A percentile compares a stretch with the other conserved stretches of the same genome.
Conservation (phyloP, 371 early-diverging fungal species). For the Mortierella sp. region DNA sequence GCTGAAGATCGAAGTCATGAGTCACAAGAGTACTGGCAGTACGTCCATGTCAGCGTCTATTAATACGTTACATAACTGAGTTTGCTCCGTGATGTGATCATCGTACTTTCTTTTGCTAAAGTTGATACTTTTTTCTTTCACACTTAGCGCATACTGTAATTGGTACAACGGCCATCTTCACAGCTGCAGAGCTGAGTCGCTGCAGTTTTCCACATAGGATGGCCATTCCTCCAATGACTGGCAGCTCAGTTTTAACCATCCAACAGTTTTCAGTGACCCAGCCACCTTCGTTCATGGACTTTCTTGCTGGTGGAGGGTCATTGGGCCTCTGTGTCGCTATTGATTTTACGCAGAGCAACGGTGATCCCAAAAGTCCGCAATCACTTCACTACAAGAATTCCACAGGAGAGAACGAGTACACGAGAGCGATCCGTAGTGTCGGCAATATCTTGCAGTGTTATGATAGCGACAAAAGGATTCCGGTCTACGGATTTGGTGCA, state of each 20-base stretch:
- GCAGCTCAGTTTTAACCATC: constrained; percentile 19
- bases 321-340: constrained; percentile 59
- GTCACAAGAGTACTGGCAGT: constrained; percentile 38
- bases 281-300: constrained; percentile 60
- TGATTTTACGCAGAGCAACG: constrained; percentile 67
- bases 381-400: constrained; percentile 57
- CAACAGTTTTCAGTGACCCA: constrained; percentile 14
- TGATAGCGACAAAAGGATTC: constrained; percentile 48
- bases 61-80: neutral
- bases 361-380: constrained; percentile 46
- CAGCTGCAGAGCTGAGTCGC: constrained; percentile 15
- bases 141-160: constrained; percentile 23
- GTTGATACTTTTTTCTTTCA: neutral
- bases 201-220: constrained; percentile 21
- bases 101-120: neutral
- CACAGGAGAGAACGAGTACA: constrained; percentile 54
- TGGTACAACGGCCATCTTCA: constrained; percentile 17
- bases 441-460: constrained; percentile 56
- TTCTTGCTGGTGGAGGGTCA: constrained; percentile 57
- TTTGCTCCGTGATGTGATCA: neutral
- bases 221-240: constrained; percentile 31
- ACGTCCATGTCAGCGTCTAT: neutral
- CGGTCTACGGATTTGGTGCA: constrained; percentile 65
- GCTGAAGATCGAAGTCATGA: constrained; percentile 40
- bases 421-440: constrained; percentile 57